Evolutionary conservation across 78 protist species (phyloP), one percentile per base, ranked within the genome.

Genomic region (Dictyostelium firmibasis): DNA sequence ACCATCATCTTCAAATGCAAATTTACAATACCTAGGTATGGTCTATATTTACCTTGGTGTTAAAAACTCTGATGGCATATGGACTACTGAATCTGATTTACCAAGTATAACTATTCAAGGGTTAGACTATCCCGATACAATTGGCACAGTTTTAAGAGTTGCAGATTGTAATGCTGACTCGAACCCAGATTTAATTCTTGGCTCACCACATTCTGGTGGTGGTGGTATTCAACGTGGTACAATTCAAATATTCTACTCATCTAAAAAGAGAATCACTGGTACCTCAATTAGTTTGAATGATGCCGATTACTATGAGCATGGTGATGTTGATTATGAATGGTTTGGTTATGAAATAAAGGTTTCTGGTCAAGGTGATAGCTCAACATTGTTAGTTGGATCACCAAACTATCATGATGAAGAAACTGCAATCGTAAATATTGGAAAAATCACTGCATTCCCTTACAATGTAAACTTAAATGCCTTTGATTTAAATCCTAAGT

Each of bases 111-210:
- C 29, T 0, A 88, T 88, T 74, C 29, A 60, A 25, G 86, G 93
- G 29, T 10, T 23, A 0, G 6, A 38, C 11, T 78, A n/a, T 64
- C 85, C 81, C 0, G 93, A 88, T 47, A 57, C 44, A 8, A 27
- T 69, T 35, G 93, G 93, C 16, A 36, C 35, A 14, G 53, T 88
- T 27, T 13, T 88, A 11, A 70, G 35, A 35, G n/a, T 72, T 0
- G 93, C 85, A 14, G 93, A 88, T 64, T 27, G 60, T 7, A 78
- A 88, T 36, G 86, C 62, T 4, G 93, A 88, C 38, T 84, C 85
- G 0, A 20, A 78, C 25, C 10, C 16, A 27, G 93, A 88, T 44
- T 69, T 88, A 16, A 77, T 88, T 25, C 16, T 88, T 4, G 93
- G 93, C 44, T 31, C 50, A 27, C 86, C 85, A 38, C 81, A 57